Conservation (phyloP, 305 asterid genomes). For the Fraxinus ornus region DNA sequence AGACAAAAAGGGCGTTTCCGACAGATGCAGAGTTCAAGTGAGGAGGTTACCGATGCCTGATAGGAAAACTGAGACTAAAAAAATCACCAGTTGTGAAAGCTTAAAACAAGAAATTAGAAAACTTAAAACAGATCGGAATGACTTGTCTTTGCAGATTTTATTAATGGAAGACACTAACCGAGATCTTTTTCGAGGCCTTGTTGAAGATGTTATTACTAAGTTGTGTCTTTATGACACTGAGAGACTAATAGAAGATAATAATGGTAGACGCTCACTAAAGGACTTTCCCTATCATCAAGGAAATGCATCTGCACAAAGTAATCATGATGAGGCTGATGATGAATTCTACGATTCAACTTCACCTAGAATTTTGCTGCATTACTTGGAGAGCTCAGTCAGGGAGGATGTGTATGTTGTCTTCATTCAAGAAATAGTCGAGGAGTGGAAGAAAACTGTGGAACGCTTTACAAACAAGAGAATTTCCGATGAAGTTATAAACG, state of each 20-base stretch:
- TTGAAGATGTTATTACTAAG: constrained; percentile 21
- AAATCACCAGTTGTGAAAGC: constrained; percentile 6
- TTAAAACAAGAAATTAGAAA: constrained; percentile 26
- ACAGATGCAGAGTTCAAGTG: not conserved
- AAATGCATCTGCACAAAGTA: not conserved
- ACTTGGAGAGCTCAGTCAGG: constrained; percentile 31
- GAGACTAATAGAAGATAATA: not conserved
- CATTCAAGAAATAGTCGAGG: constrained; percentile 24
- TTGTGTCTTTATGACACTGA: constrained; percentile 1
- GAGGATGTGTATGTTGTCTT: constrained; percentile 32
- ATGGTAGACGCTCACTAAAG: not conserved
- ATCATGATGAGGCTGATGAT: not conserved
- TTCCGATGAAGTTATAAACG: not conserved
- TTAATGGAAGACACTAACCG: constrained; percentile 45
- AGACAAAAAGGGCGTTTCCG: constrained; percentile 10
- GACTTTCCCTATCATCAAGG: not conserved
- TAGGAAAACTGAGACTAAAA: constrained; percentile 1
- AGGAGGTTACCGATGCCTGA: constrained; percentile 12
- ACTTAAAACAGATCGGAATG: constrained; percentile 37
- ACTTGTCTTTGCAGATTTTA: constrained; percentile 31
- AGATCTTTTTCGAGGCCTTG: constrained; percentile 35
- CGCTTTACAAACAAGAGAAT: not conserved
- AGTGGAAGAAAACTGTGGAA: constrained; percentile 20
- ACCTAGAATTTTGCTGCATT: constrained; percentile 7
- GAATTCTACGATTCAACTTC: constrained; percentile 13